Evolutionary conservation across 352 stramenopile species (phyloP).

Genomic region (Phytophthora fragariaefolia): DNA sequence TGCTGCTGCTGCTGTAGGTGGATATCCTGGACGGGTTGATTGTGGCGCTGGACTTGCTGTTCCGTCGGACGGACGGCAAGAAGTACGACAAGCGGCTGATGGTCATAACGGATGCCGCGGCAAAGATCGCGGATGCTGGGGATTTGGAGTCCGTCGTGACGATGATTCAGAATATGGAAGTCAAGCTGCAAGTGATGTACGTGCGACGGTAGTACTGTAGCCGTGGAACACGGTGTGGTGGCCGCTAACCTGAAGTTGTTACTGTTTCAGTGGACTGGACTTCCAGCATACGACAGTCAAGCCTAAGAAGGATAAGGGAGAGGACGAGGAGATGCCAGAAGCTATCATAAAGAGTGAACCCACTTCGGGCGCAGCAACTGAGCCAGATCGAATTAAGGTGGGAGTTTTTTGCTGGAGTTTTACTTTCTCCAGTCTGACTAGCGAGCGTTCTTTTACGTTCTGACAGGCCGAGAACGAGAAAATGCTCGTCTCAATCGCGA

Average conservation of each 20-base stretch:
- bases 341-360: constrained; percentile 36
- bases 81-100: constrained; percentile 82
- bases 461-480: constrained; percentile 81
- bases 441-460: too few species aligned
- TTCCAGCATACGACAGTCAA: constrained; percentile 61
- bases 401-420: neutral
- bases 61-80: constrained; percentile 74
- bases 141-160: constrained; percentile 75
- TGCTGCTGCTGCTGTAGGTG: constrained; percentile 34
- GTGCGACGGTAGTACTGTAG: constrained; percentile 4
- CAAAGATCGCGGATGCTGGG: constrained; percentile 60
- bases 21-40: constrained; percentile 85
- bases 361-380: constrained; percentile 8
- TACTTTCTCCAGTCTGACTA: neutral
- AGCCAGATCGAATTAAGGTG: constrained; percentile 32
- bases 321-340: constrained; percentile 30
- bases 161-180: constrained; percentile 84
- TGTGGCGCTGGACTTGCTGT: constrained; percentile 81
- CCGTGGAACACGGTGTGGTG: neutral
- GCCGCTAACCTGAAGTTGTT: constrained; percentile 3
- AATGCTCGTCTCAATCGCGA: constrained; percentile 83
- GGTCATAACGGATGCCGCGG: constrained; percentile 78
- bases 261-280: constrained; percentile 55
- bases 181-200: constrained; percentile 84
- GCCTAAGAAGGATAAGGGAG: constrained; percentile 28